phyloP scores from a whole-genome alignment of 139 green algal species.

The Volvox reticuliferus region DNA sequence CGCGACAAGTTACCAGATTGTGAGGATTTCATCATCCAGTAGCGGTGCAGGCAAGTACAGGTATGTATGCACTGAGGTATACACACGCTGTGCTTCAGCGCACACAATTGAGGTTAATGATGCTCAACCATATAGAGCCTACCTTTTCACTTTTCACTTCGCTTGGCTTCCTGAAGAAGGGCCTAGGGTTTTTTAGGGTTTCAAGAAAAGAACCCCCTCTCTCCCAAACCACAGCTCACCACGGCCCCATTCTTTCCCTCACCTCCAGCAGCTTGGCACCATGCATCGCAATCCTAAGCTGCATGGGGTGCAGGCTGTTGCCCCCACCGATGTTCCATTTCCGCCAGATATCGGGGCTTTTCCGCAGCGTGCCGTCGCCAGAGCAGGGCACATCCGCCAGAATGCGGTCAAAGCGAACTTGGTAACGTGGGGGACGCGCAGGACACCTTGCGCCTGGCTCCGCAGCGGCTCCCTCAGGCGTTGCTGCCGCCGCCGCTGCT shows the following conservation, averaged over 20 bases:
- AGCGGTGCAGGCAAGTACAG: too few species aligned
- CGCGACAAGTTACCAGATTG: conserved; percentile 10
- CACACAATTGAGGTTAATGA: background rate
- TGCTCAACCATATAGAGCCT: too few species aligned
- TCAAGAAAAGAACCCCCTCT: background rate
- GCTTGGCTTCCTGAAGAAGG: too few species aligned
- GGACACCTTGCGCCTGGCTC: background rate
- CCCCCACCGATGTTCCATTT: conserved; percentile 83
- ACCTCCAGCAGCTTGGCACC: conserved; percentile 87
- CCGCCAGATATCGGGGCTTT: conserved; percentile 97
- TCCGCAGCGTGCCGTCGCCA: conserved; percentile 97
- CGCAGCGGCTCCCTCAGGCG: background rate
- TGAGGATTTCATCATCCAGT: conserved; percentile 19
- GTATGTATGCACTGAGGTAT: too few species aligned
- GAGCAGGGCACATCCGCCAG: conserved; percentile 98
- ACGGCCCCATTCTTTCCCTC: background rate
- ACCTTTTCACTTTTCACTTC: too few species aligned
- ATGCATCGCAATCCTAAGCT: conserved; percentile 92
- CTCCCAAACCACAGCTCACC: background rate
- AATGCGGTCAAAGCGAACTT: conserved; percentile 89
- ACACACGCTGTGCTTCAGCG: background rate
- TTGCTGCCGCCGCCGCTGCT: background rate
- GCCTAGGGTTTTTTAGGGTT: too few species aligned
- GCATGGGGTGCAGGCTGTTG: conserved; percentile 93
- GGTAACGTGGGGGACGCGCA: background rate